A percentile compares a stretch with the other conserved stretches of the same genome.
These are phyloP conservation scores for Lactuca sativa DNA, from an alignment of 129 eudicot species.

Conservation along the genomic window DNA sequence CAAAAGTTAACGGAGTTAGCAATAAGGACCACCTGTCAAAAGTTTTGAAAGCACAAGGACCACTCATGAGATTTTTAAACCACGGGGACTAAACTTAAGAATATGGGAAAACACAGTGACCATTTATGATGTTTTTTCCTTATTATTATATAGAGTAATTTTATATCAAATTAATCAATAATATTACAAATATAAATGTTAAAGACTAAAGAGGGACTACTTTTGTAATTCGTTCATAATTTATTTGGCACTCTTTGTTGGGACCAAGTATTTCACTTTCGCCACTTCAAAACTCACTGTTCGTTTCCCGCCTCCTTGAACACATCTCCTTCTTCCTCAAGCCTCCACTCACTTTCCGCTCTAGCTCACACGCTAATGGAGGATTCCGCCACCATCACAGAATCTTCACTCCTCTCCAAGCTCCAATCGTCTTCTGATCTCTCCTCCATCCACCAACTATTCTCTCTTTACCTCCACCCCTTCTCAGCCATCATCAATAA, in stretches of 20 bases:
- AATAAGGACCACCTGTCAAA: too few species aligned
- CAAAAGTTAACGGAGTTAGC: too few species aligned
- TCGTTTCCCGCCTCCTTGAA: constrained; percentile 23
- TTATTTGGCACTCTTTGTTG: background rate
- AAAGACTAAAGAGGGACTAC: background rate
- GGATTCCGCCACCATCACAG: constrained; percentile 38
- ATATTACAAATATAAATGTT: too few species aligned
- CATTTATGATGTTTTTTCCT: too few species aligned
- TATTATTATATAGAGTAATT: too few species aligned
- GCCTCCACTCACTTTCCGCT: background rate
- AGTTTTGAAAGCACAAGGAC: too few species aligned
- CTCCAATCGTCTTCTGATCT: constrained; percentile 55
- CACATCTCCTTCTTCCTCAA: background rate
- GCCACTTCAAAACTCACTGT: background rate
- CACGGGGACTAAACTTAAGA: too few species aligned
- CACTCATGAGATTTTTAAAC: too few species aligned
- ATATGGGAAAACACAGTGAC: too few species aligned
- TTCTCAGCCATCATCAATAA: constrained; percentile 42
- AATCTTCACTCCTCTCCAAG: constrained; percentile 51
- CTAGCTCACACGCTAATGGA: constrained; percentile 34
- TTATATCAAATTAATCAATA: too few species aligned
- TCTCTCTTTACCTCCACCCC: constrained; percentile 56
- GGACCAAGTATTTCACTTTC: constrained; percentile 11
- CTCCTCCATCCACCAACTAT: constrained; percentile 42
- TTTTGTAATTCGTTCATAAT: constrained; percentile 1